Conservation (phyloP, 768 basidiomycete species). For the Pilatotrama ljubarskyi region DNA sequence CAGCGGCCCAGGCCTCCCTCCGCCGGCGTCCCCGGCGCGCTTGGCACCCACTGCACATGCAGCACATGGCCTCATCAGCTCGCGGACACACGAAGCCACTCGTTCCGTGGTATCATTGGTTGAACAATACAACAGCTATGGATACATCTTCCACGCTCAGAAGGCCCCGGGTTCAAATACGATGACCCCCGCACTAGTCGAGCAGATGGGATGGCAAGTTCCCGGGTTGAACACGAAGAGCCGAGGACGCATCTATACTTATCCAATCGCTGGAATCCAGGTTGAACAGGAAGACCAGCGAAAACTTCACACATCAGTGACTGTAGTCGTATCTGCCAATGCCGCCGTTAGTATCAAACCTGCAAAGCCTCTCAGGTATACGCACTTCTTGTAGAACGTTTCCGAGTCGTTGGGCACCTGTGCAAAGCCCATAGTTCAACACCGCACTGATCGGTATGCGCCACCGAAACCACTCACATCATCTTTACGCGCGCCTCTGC, state of each 20-base stretch:
- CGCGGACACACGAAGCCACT: neutral
- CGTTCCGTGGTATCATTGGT: slow-evolving; percentile 12
- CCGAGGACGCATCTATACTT: neutral
- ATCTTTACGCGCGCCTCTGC: slow-evolving; percentile 58
- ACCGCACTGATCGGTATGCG: neutral
- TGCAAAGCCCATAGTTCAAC: slow-evolving; percentile 4
- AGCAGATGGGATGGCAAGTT: neutral
- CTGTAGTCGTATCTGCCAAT: slow-evolving; percentile 50
- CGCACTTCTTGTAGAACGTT: slow-evolving; percentile 82
- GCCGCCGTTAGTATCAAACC: neutral
- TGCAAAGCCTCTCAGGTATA: neutral
- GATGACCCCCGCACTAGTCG: slow-evolving; percentile 3
- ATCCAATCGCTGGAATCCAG: neutral
- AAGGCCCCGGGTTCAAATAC: slow-evolving; percentile 1
- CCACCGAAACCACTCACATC: slow-evolving; percentile 41
- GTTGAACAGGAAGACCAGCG: slow-evolving; percentile 11
- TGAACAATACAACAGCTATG: slow-evolving; percentile 21
- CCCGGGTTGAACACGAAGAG: slow-evolving; percentile 1
- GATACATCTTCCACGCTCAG: slow-evolving; percentile 8
- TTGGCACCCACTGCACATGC: neutral
- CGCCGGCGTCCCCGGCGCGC: neutral
- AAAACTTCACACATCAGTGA: slow-evolving; percentile 24
- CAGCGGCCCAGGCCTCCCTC: slow-evolving; percentile 1
- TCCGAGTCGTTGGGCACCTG: slow-evolving; percentile 78
- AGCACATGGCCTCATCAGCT: neutral